Evolutionary conservation across 345 rosid species (phyloP), one percentile per base, ranked within the genome.

Genomic region (Excoecaria agallocha): DNA sequence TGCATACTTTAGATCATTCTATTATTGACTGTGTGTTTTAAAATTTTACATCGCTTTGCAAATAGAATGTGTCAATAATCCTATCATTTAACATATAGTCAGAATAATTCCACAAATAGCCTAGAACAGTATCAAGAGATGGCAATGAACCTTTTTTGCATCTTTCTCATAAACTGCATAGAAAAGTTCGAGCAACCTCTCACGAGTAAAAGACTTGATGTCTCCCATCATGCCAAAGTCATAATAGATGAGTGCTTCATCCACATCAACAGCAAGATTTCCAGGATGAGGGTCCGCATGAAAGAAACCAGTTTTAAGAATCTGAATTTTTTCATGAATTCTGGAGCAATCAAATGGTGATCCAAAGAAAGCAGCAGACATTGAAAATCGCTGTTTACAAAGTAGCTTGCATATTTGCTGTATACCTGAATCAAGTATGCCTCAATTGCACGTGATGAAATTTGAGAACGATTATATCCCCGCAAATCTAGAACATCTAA

Each of bases 161-260:
- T 94, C 98, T 87, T 92, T 94, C 83, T 94, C 98, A 67, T 94
- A 94, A 24, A 92, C 82, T 37, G 97, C 84, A 82, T 91, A 92
- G 85, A 94, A 94, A 78, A 94, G 97, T 76, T 88, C 93, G 56
- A 94, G 91, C 82, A 94, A 71, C 74, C 94, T 92, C 77, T 77
- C 86, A 13, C 98, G 93, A 38, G 98, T 94, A 78, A 91, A 92
- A 54, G 91, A 82, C 82, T 94, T 92, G 75, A 94, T 91, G 76
- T 94, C 98, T 79, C 98, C 98, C 98, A 94, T 94, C 98, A 94
- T 91, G 41, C 98, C 98, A 66, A 91, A 94, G 83, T 94, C 98
- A 74, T 94, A 94, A 80, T 94, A 94, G 78, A 94, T 94, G 71
- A 94, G 75, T 16, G 94, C 63, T 77, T 94, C 93, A 72, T 94